Evolutionary conservation across 306 rosid species (phyloP).

Genomic region (Prosopis cineraria): DNA sequence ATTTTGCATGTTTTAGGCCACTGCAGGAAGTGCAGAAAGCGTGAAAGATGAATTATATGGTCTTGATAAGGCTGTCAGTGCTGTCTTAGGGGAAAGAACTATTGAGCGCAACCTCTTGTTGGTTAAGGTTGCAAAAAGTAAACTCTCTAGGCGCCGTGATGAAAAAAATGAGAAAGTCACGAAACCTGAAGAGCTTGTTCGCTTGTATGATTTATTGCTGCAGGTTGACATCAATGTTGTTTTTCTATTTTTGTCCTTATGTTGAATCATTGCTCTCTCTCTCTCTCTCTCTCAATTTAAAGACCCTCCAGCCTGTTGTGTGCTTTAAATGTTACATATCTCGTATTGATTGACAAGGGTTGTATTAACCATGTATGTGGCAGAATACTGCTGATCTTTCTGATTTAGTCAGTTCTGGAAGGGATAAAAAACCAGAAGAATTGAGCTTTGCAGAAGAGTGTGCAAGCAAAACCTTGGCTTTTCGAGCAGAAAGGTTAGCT

Average conservation of each 20-base stretch:
- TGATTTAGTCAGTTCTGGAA: conserved; percentile 92
- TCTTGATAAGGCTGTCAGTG: conserved; percentile 96
- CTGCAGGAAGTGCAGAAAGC: conserved; percentile 83
- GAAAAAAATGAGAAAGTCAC: conserved; percentile 94
- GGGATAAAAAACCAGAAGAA: conserved; percentile 83
- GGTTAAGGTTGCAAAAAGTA: conserved; percentile 86
- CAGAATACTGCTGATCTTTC: conserved; percentile 94
- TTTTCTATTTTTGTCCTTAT: conserved; percentile 16
- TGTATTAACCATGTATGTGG: conserved; percentile 38
- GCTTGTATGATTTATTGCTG: conserved; percentile 81
- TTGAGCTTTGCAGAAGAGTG: conserved; percentile 72
- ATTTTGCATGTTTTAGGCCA: conserved; percentile 56
- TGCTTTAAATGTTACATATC: conserved; percentile 23
- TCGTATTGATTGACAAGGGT: conserved; percentile 36
- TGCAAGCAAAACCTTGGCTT: conserved; percentile 69
- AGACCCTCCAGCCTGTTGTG: conserved; percentile 1
- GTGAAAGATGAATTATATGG: conserved; percentile 94
- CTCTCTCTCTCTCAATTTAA: not conserved
- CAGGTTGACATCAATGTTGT: conserved; percentile 59
- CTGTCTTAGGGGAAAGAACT: conserved; percentile 89
- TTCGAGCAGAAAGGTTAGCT: conserved; percentile 85
- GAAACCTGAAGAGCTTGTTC: conserved; percentile 99
- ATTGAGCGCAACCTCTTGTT: conserved; percentile 89
- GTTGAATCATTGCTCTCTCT: conserved; percentile 19
- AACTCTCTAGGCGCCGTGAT: conserved; percentile 74